Evolutionary conservation across 176 grass and related monocot species (phyloP), one percentile per base, ranked within the genome.

Genomic region (Themeda triandra): DNA sequence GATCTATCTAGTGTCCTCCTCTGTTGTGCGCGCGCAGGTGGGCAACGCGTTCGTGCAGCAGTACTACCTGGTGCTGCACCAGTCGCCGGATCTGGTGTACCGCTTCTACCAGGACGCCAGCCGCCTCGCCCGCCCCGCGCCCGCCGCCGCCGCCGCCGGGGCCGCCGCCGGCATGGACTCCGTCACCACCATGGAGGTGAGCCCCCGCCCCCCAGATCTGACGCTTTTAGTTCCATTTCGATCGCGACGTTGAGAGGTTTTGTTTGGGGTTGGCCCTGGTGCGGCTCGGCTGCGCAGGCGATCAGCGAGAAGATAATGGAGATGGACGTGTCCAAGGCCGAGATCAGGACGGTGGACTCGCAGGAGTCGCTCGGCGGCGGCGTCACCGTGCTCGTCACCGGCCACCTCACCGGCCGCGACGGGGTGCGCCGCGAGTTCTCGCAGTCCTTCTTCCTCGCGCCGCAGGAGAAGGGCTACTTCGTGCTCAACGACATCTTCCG

Each of bases 41-140:
- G 95, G 92, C 24, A 92, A 94, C 87, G 92, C 92, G 36, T 97
- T 97, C 73, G 95, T 94, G 54, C 88, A 97, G 45, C 95, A 97
- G 78, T 97, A 97, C 80, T 97, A 94, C 78, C 92, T 73, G 63
- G 80, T 97, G 49, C 95, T 97, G 66, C 95, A 97, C 86, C 88
- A 92, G 74, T 92, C 95, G 56, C 92, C 92, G 46, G 90, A 94
- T 79, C 82, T 94, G 33, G 90, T 94, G 39, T 80, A 86, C 90
- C 86, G 88, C 76, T 97, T 97, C 84, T 97, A 97, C 88, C 95
- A 97, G 81, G 95, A 97, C 18, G 87, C 80, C 19, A 97, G 95
- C 81, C 91, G 91, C 77, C 74, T 97, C 10, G 92, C 90, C 45
- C 90, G 92, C 39, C 92, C 88, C 14, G 56, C 86, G 31, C 82